These are phyloP conservation scores for Zalerion maritima DNA, from an alignment of 495 filamentous ascomycete species.

Conservation along the genomic window DNA sequence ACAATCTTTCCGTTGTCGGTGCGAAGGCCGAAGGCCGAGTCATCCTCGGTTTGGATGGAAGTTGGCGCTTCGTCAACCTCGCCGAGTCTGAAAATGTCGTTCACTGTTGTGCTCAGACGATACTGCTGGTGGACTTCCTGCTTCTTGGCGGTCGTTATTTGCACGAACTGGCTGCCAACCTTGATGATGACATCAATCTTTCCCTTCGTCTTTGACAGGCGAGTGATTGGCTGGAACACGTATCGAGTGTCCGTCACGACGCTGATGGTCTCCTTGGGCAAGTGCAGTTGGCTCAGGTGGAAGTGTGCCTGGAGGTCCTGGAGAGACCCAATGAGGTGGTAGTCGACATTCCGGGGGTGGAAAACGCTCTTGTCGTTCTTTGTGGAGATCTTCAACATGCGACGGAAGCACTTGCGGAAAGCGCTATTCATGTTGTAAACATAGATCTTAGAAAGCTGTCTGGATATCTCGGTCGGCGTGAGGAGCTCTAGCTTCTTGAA, in stretches of 20 bases:
- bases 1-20: conserved; percentile 52
- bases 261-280: conserved; percentile 52
- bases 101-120: conserved; percentile 43
- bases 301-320: conserved; percentile 50
- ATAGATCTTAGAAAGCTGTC: conserved; percentile 40
- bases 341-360: conserved; percentile 44
- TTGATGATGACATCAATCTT: conserved; percentile 51
- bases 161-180: conserved; percentile 51
- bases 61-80: conserved; percentile 50
- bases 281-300: conserved; percentile 43
- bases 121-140: conserved; percentile 46
- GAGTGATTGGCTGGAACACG: conserved; percentile 47
- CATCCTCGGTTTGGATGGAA: conserved; percentile 46
- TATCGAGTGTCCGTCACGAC: conserved; percentile 47
- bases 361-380: conserved; percentile 39
- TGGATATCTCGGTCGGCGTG: conserved; percentile 41
- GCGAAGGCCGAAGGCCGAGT: conserved; percentile 50
- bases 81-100: conserved; percentile 49
- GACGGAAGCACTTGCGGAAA: conserved; percentile 46
- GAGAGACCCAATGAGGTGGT: conserved; percentile 42
- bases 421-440: conserved; percentile 59
- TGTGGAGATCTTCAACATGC: conserved; percentile 38
- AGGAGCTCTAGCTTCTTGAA: conserved; percentile 41
- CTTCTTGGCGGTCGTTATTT: conserved; percentile 49
- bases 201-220: conserved; percentile 49